Evolutionary conservation across 768 basidiomycete species (phyloP).

Genomic region (Russula dissimulans): DNA sequence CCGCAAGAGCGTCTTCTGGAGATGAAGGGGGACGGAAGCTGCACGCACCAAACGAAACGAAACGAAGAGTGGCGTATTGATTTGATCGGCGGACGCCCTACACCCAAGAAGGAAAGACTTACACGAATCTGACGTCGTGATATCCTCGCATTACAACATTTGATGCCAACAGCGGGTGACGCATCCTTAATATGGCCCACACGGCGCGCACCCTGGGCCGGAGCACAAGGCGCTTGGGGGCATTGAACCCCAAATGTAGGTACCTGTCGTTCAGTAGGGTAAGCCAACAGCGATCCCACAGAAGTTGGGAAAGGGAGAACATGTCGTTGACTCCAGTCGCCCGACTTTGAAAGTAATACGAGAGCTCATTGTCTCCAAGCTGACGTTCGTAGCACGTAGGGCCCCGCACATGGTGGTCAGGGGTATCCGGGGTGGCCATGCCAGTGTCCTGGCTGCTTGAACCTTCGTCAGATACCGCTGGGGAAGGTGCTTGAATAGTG

Average conservation of each 20-base stretch:
- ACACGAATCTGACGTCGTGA: slow-evolving; percentile 61
- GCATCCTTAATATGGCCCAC: slow-evolving; percentile 64
- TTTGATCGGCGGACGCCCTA: background rate
- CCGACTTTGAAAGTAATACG: slow-evolving; percentile 74
- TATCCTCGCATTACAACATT: slow-evolving; percentile 50
- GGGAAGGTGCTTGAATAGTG: slow-evolving; percentile 3
- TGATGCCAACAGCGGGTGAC: slow-evolving; percentile 67
- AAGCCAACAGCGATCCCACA: background rate
- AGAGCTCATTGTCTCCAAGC: slow-evolving; percentile 67
- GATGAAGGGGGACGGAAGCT: slow-evolving; percentile 36
- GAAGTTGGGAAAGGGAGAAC: slow-evolving; percentile 32
- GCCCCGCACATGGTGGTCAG: background rate
- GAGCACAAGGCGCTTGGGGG: slow-evolving; percentile 35
- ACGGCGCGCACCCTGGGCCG: slow-evolving; percentile 43
- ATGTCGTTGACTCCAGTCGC: slow-evolving; percentile 82
- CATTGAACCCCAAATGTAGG: slow-evolving; percentile 59
- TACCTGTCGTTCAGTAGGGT: slow-evolving; percentile 43
- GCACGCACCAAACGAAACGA: background rate
- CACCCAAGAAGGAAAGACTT: slow-evolving; percentile 23
- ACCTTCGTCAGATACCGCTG: slow-evolving; percentile 3
- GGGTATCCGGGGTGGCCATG: background rate
- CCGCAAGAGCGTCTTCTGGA: slow-evolving; percentile 35
- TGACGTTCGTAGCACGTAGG: slow-evolving; percentile 35
- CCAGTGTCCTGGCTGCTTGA: background rate
- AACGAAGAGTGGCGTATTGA: background rate